Evolutionary conservation across 2,329 filamentous ascomycete genomes (phyloP).

Genomic region (Aureobasidium sp.): DNA sequence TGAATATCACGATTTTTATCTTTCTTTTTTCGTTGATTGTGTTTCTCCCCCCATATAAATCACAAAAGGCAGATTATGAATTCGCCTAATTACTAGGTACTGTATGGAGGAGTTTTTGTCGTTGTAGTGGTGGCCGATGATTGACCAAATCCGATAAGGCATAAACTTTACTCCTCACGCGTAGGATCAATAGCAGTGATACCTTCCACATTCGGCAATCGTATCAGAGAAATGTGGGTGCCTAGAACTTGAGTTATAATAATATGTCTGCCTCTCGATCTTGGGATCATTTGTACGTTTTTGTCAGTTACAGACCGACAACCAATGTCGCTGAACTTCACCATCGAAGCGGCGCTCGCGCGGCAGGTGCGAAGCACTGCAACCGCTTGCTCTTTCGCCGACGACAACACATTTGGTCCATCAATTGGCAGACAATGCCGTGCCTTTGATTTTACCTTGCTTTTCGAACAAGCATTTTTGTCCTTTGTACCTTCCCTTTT

Average conservation of each 20-base stretch:
- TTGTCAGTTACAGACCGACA: no score
- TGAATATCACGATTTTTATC: constrained; percentile 6
- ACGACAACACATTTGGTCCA: neutral
- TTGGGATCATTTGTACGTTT: no score
- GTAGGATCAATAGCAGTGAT: neutral
- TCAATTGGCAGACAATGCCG: neutral
- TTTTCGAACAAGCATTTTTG: neutral
- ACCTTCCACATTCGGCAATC: neutral
- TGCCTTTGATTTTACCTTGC: neutral
- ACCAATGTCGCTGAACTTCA: neutral
- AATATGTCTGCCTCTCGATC: neutral
- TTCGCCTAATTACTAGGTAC: no score
- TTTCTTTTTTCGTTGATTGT: neutral
- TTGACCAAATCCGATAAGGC: neutral
- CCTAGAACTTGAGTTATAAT: neutral
- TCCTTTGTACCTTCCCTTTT: neutral
- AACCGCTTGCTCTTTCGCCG: neutral
- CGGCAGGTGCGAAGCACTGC: neutral
- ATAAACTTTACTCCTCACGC: neutral
- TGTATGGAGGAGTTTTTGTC: no score
- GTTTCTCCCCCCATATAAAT: no score
- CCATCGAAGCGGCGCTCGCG: neutral
- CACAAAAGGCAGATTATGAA: no score
- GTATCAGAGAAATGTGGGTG: neutral
- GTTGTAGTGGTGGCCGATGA: no score